Percentiles rank a stretch among this genome's conserved stretches.
These are phyloP conservation scores for Huntiella moniliformis DNA, from an alignment of 2,329 filamentous ascomycete species.

Conservation along the genomic window DNA sequence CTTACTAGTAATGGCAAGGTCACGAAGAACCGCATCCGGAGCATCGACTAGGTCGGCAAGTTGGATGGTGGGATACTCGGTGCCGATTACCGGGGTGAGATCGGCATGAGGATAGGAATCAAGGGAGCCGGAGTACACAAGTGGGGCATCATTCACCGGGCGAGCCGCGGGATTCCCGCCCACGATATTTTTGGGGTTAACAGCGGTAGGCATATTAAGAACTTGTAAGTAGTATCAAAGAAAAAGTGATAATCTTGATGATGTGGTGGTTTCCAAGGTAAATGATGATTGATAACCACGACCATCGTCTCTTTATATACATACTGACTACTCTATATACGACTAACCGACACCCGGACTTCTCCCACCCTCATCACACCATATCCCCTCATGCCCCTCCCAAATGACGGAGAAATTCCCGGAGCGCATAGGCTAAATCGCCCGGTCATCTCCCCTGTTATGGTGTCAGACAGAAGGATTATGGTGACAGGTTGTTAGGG, in stretches of 20 bases:
- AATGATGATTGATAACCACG: not conserved
- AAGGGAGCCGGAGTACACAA: slow-evolving; percentile 21
- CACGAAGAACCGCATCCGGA: slow-evolving; percentile 35
- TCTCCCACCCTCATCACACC: not conserved
- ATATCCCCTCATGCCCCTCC: not conserved
- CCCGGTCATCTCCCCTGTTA: not conserved
- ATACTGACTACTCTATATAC: not conserved
- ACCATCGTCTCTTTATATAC: not conserved
- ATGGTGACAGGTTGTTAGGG: slow-evolving; percentile 1
- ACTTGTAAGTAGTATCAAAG: not conserved
- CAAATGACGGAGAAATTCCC: slow-evolving; percentile 1
- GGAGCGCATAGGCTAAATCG: not conserved
- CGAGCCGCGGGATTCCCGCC: slow-evolving; percentile 8
- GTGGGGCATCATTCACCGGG: slow-evolving; percentile 13
- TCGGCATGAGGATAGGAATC: slow-evolving; percentile 28
- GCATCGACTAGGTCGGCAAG: slow-evolving; percentile 31
- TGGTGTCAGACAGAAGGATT: not conserved
- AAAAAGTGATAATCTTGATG: not conserved
- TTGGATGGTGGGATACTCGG: slow-evolving; percentile 31
- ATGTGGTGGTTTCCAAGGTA: not conserved
- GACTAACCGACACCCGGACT: not conserved
- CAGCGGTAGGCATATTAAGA: slow-evolving; percentile 7
- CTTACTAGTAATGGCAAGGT: slow-evolving; percentile 41
- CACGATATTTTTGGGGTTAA: slow-evolving; percentile 1
- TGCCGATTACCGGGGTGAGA: slow-evolving; percentile 34